Evolutionary conservation across 345 rosid genomes (phyloP), one percentile per base, ranked within the genome.

Genomic region (Camelina neglecta): DNA sequence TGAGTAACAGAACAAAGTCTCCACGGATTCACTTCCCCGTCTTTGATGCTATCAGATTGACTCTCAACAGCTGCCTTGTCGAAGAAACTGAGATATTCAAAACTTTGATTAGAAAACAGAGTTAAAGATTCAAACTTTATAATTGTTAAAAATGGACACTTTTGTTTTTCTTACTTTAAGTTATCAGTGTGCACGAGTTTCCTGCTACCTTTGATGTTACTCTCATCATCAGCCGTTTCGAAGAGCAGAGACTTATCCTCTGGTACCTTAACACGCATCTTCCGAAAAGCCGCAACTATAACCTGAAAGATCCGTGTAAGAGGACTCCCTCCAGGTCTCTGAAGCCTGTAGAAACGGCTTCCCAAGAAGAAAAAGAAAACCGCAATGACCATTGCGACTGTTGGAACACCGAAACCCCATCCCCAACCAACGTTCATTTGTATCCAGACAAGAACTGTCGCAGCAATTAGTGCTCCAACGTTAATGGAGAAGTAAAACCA

Each of bases 381-480:
- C 1, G 99, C 99, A 70, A 90, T 41, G 55, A 83, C 90, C 98
- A 95, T 95, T 0, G 94, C 93, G 12, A 77, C 97, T 0, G 98
- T 85, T 2, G 99, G 97, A 66, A 95, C 61, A 66, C 99, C 98
- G 55, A 95, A 95, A 4, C 98, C 97, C 97, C 96, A 95, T 5
- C 87, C 94, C 99, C 98, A 92, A 15, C 98, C 95, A 8, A 92
- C 99, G 59, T 95, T 90, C 97, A 90, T 95, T 79, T 95, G 97
- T 68, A 90, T 88, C 92, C 93, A 95, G 45, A 95, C 97, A 73
- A 95, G 83, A 47, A 95, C 87, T 7, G 96, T 90, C 9, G 99
- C 86, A 39, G 96, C 99, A 60, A 95, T 51, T 23, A 95, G 90
- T 6, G 97, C 98, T 39, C 97, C 99, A 5, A 95, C 56, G 53